Percentiles rank a stretch among this genome's conserved stretches.
phyloP scores from a whole-genome alignment of 139 green algal genomes.

The Pseudopediastrum boryanum region DNA sequence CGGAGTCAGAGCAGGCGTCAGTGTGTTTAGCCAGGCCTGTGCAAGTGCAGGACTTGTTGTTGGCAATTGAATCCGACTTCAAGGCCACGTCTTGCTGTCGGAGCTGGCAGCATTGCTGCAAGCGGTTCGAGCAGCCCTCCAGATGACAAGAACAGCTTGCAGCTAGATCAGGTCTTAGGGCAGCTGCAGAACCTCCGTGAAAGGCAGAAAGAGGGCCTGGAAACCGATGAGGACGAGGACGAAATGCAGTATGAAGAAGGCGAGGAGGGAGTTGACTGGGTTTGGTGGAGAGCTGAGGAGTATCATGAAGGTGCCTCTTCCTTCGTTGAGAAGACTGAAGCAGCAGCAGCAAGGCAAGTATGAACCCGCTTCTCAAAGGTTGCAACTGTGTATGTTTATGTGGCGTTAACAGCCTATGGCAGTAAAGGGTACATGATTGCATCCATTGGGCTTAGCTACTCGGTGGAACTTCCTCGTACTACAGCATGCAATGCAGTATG shows the following conservation, averaged over 20 bases:
- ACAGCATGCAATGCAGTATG: no score
- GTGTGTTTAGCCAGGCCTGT: background rate
- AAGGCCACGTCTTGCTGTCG: background rate
- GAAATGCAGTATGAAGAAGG: constrained; percentile 33
- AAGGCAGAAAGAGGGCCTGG: constrained; percentile 4
- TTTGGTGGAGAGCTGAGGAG: background rate
- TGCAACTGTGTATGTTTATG: no score
- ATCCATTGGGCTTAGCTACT: no score
- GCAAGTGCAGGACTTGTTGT: background rate
- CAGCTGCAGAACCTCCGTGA: constrained; percentile 1
- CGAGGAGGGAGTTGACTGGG: background rate
- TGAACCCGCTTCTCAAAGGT: no score
- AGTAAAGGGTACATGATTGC: no score
- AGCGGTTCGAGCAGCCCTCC: background rate
- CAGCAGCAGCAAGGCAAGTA: no score
- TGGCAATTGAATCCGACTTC: background rate
- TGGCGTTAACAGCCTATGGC: no score
- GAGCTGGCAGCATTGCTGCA: background rate
- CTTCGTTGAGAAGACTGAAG: no score
- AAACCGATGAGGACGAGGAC: constrained; percentile 22
- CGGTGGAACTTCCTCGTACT: no score
- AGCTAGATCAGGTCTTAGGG: constrained; percentile 21
- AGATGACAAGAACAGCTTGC: background rate
- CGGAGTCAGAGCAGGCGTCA: no score
- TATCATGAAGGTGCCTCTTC: no score